Percentiles rank a stretch among this genome's conserved stretches.
phyloP scores from a whole-genome alignment of 2,329 filamentous ascomycete species.

The Fusarium devonianum region DNA sequence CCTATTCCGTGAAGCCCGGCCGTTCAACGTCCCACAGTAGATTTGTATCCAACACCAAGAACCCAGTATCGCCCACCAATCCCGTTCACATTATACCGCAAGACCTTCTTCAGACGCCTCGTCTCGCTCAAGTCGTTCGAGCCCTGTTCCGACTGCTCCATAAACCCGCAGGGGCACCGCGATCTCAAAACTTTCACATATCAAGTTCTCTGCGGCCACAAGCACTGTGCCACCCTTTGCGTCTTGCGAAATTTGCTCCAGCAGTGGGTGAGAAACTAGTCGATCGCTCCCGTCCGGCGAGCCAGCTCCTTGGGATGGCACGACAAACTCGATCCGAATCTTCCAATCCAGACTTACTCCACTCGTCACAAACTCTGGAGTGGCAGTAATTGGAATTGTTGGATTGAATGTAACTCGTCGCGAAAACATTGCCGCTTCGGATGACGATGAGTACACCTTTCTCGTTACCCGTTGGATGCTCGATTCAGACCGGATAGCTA shows the following conservation, averaged over 20 bases:
- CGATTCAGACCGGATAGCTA: constrained; percentile 84
- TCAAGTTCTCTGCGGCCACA: constrained; percentile 78
- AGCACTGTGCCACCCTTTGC: constrained; percentile 77
- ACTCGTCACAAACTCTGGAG: constrained; percentile 90
- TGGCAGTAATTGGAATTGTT: constrained; percentile 82
- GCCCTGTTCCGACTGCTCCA: constrained; percentile 64
- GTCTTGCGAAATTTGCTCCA: constrained; percentile 81
- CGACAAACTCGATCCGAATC: constrained; percentile 90
- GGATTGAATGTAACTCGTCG: constrained; percentile 81
- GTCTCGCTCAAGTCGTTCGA: constrained; percentile 64
- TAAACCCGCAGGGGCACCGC: constrained; percentile 85
- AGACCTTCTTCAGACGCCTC: constrained; percentile 59
- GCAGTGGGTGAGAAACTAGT: constrained; percentile 55
- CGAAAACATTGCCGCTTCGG: constrained; percentile 84
- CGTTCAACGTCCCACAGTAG: constrained; percentile 7
- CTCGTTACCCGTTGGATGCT: constrained; percentile 88
- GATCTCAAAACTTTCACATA: constrained; percentile 91
- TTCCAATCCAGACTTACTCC: constrained; percentile 90
- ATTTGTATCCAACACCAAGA: constrained; percentile 27
- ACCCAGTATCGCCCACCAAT: constrained; percentile 11
- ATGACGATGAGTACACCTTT: constrained; percentile 77
- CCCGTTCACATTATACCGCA: constrained; percentile 44
- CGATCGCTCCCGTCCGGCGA: constrained; percentile 30
- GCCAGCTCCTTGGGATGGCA: constrained; percentile 61
- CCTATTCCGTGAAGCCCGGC: constrained; percentile 15